phyloP scores from a whole-genome alignment of 2,329 filamentous ascomycete genomes.

The Orbilia javanica region DNA sequence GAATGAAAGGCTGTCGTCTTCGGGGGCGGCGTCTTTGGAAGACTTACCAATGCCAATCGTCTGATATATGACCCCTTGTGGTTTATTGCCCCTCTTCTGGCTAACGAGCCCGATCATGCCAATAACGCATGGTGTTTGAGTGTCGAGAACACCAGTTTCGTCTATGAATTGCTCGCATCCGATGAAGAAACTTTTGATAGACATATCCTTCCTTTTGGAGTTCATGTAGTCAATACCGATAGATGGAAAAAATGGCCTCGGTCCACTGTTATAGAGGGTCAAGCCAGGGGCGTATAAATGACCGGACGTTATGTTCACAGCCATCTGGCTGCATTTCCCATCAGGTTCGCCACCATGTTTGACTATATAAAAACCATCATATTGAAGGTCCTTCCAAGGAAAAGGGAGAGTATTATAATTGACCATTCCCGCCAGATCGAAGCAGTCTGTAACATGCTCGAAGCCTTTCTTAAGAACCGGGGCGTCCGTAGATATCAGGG shows the following conservation, averaged over 20 bases:
- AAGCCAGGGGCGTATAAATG: slow-evolving; percentile 35
- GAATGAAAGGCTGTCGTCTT: slow-evolving; percentile 28
- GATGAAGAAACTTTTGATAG: slow-evolving; percentile 41
- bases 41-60: slow-evolving; percentile 30
- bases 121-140: slow-evolving; percentile 20
- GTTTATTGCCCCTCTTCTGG: slow-evolving; percentile 35
- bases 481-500: neutral
- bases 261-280: slow-evolving; percentile 5
- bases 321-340: neutral
- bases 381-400: slow-evolving; percentile 43
- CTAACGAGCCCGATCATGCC: slow-evolving; percentile 23
- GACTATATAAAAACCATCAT: slow-evolving; percentile 37
- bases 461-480: slow-evolving; percentile 6
- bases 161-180: slow-evolving; percentile 47
- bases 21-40: neutral
- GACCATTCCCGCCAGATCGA: slow-evolving; percentile 27
- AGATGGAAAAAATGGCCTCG: slow-evolving; percentile 29
- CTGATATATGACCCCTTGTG: slow-evolving; percentile 41
- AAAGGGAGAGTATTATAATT: slow-evolving; percentile 40
- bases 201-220: slow-evolving; percentile 43
- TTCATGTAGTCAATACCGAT: slow-evolving; percentile 47
- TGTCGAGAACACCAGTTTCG: slow-evolving; percentile 27
- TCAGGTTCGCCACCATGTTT: slow-evolving; percentile 31
- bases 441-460: slow-evolving; percentile 43
- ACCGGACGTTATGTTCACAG: slow-evolving; percentile 29